These are phyloP conservation scores for Davidsoniella neocaledoniae DNA, from an alignment of 2,329 filamentous ascomycete species.

Conservation along the genomic window DNA sequence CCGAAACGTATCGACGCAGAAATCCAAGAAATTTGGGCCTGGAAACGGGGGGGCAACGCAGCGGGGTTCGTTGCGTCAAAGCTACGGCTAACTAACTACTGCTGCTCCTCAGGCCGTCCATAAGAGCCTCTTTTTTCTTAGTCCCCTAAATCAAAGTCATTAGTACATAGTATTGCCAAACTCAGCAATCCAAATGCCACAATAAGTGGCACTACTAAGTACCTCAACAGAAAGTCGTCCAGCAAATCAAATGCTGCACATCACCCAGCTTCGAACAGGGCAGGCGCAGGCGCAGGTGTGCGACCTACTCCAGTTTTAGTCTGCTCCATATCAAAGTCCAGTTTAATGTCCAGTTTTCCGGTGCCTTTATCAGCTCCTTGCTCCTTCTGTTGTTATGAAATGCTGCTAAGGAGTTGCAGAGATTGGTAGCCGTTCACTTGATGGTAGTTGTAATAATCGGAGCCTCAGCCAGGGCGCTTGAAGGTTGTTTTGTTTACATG, in stretches of 20 bases:
- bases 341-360: background rate
- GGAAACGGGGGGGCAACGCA: background rate
- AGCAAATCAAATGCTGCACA: background rate
- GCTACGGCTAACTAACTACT: background rate
- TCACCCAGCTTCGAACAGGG: slow-evolving; percentile 4
- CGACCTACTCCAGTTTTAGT: background rate
- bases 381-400: background rate
- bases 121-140: too few relatives aligned
- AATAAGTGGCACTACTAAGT: too few relatives aligned
- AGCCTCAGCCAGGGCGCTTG: too few relatives aligned
- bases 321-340: too few relatives aligned
- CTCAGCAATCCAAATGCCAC: too few relatives aligned
- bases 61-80: slow-evolving; percentile 6
- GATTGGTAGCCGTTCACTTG: too few relatives aligned
- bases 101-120: background rate
- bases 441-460: too few relatives aligned
- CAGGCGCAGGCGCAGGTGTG: slow-evolving; percentile 5
- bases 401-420: too few relatives aligned
- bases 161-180: too few relatives aligned
- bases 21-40: too few relatives aligned
- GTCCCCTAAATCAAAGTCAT: too few relatives aligned
- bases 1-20: background rate
- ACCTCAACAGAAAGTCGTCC: background rate
- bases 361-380: background rate
- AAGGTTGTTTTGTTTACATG: too few relatives aligned